Conservation (phyloP, 202 grass and related monocot species). For the Eragrostis tef region DNA sequence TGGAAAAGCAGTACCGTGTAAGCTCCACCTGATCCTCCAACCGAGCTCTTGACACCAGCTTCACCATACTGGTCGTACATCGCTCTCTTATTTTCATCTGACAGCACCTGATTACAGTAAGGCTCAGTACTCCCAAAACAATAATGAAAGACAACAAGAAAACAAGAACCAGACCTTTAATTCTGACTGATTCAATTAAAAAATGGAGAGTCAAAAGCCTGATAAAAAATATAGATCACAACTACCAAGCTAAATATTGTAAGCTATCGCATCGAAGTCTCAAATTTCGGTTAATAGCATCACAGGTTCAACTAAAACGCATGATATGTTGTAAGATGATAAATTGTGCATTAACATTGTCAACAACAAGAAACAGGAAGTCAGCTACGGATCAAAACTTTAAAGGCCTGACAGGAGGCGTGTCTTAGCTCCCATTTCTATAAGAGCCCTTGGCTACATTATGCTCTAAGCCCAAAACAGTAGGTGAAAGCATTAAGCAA, state of each 20-base stretch:
- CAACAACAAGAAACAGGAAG: neutral
- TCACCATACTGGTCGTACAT: constrained; percentile 98
- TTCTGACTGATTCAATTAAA: constrained; percentile 26
- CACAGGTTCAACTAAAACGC: constrained; percentile 3
- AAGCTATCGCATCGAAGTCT: constrained; percentile 6
- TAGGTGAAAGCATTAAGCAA: constrained; percentile 8
- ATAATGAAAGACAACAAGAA: constrained; percentile 10
- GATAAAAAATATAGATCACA: constrained; percentile 6
- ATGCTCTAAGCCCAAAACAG: neutral
- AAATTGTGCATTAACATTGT: neutral
- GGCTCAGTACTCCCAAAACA: constrained; percentile 46
- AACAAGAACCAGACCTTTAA: neutral
- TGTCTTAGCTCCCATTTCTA: neutral
- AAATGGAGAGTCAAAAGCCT: neutral
- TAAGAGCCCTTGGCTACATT: neutral
- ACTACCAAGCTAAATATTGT: neutral
- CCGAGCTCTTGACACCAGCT: constrained; percentile 90
- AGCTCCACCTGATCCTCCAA: constrained; percentile 83
- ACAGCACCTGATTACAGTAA: constrained; percentile 75
- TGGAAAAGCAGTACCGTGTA: constrained; percentile 82
- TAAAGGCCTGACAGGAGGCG: neutral
- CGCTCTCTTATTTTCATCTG: constrained; percentile 95
- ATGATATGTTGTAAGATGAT: constrained; percentile 25
- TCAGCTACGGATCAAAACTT: constrained; percentile 19
- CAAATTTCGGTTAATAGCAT: neutral